Conservation (phyloP, 2,329 filamentous ascomycete species). For the Emergomyces africanus region DNA sequence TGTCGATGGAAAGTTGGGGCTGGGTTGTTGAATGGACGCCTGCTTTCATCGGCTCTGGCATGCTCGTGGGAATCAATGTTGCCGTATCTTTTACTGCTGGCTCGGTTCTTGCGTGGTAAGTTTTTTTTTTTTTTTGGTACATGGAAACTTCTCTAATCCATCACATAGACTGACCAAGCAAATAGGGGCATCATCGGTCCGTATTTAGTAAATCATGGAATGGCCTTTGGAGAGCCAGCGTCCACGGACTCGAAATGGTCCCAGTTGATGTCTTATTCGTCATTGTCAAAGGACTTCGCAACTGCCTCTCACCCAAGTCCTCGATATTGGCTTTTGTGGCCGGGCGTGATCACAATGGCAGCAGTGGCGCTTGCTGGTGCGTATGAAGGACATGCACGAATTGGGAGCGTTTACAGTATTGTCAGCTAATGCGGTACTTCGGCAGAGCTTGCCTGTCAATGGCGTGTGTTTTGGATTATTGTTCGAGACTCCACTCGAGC, state of each 20-base stretch:
- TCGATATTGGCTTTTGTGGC: constrained; percentile 42
- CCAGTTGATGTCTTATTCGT: constrained; percentile 26
- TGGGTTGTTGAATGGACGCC: constrained; percentile 49
- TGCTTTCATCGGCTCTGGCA: constrained; percentile 48
- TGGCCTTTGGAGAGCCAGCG: constrained; percentile 30
- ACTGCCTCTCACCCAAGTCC: constrained; percentile 27
- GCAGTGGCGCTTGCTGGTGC: constrained; percentile 5
- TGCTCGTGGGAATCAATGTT: constrained; percentile 47
- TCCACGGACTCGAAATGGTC: constrained; percentile 7
- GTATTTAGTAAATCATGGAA: constrained; percentile 40
- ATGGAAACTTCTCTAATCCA: constrained; percentile 13
- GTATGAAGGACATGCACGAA: background rate
- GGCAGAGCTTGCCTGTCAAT: constrained; percentile 7
- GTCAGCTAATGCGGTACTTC: background rate
- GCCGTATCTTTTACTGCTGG: constrained; percentile 46
- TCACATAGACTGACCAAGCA: background rate
- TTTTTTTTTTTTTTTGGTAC: no score
- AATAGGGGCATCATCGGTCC: constrained; percentile 42
- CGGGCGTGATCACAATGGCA: constrained; percentile 12
- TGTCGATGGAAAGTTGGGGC: constrained; percentile 42
- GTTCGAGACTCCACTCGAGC: background rate
- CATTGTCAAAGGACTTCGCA: constrained; percentile 9
- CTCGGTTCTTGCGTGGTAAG: constrained; percentile 40
- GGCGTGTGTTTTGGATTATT: constrained; percentile 7
- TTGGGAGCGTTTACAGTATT: background rate